Evolutionary conservation across 2,329 filamentous ascomycete species (phyloP).

Genomic region (Colletotrichum higginsianum): DNA sequence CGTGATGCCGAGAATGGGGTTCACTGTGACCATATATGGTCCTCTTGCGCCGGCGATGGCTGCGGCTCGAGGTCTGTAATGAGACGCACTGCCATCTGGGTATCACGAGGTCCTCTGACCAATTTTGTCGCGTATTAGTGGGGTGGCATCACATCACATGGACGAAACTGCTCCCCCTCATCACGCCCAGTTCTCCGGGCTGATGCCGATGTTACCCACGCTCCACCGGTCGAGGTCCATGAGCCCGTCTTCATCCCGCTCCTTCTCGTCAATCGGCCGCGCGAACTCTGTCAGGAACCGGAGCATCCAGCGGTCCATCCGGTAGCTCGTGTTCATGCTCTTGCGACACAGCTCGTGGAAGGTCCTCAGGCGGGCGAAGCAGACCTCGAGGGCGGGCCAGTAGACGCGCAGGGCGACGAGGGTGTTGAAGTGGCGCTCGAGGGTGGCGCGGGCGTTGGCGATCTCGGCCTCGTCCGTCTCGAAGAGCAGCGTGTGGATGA

Average conservation of each 20-base stretch:
- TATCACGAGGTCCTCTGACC: no score
- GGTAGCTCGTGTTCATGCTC: slow-evolving; percentile 55
- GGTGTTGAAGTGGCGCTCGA: slow-evolving; percentile 62
- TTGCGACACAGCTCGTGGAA: slow-evolving; percentile 60
- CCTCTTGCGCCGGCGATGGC: neutral
- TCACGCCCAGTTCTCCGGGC: slow-evolving; percentile 43
- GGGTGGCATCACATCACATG: neutral
- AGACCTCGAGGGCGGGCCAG: slow-evolving; percentile 58
- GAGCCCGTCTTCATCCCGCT: slow-evolving; percentile 43
- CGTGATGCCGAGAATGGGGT: neutral
- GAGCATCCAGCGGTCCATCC: slow-evolving; percentile 60
- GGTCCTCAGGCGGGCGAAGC: slow-evolving; percentile 55
- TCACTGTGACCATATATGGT: no score
- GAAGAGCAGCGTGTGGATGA: slow-evolving; percentile 63
- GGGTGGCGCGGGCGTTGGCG: slow-evolving; percentile 50
- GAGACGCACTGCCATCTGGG: neutral
- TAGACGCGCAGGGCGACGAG: slow-evolving; percentile 56
- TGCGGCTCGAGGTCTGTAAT: neutral
- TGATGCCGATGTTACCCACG: slow-evolving; percentile 44
- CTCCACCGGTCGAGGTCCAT: slow-evolving; percentile 43
- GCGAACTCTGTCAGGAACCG: slow-evolving; percentile 54
- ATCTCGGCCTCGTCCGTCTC: slow-evolving; percentile 54
- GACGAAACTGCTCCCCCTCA: neutral
- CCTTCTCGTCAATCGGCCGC: slow-evolving; percentile 49
- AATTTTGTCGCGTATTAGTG: neutral